Conservation (phyloP, 169 alveolate genomes). For the Plasmodium sp. region DNA sequence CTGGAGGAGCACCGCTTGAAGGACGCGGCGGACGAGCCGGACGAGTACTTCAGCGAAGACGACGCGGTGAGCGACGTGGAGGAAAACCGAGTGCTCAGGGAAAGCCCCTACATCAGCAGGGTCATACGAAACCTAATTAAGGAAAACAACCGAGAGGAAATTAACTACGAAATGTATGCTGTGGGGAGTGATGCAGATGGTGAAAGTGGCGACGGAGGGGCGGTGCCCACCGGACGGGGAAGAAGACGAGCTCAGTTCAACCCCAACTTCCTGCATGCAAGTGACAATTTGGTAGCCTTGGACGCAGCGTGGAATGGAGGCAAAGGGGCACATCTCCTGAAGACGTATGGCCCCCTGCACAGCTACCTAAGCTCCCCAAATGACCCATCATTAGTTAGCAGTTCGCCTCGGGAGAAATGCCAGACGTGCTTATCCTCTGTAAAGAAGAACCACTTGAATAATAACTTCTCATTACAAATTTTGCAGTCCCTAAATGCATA, state of each 20-base stretch:
- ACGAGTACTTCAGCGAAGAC: slow-evolving; percentile 25
- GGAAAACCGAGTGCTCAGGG: slow-evolving; percentile 16
- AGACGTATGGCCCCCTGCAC: neutral
- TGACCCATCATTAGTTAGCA: neutral
- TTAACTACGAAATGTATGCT: slow-evolving; percentile 5
- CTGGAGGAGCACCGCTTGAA: neutral
- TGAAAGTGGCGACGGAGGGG: neutral
- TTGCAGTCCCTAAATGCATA: slow-evolving; percentile 17
- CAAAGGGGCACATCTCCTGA: slow-evolving; percentile 20
- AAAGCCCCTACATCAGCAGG: slow-evolving; percentile 7
- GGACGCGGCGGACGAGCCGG: neutral
- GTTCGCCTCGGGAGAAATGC: slow-evolving; percentile 4
- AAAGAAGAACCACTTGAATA: slow-evolving; percentile 11
- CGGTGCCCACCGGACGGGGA: neutral
- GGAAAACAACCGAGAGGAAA: slow-evolving; percentile 28
- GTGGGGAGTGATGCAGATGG: neutral
- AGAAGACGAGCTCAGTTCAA: neutral
- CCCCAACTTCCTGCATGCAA: neutral
- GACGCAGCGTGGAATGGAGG: slow-evolving; percentile 18
- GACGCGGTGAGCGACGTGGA: slow-evolving; percentile 40
- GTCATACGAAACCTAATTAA: slow-evolving; percentile 14
- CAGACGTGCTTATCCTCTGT: neutral
- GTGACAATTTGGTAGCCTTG: slow-evolving; percentile 9
- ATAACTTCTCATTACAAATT: slow-evolving; percentile 13
- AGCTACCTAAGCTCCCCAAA: neutral